Evolutionary conservation across 768 basidiomycete genomes (phyloP).

Genomic region (Rhizopogon vinicolor): DNA sequence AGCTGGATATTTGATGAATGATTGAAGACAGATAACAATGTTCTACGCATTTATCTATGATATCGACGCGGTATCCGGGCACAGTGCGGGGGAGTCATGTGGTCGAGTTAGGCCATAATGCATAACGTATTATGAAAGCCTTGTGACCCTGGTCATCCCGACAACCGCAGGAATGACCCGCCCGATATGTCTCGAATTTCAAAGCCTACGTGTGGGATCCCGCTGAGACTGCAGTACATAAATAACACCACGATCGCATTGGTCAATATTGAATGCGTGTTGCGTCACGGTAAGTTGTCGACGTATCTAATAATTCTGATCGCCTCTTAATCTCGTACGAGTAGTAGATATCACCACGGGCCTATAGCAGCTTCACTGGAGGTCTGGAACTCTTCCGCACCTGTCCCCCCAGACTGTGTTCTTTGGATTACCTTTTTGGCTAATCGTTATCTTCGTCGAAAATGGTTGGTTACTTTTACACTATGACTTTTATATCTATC

Average conservation of each 20-base stretch:
- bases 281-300: constrained; percentile 37
- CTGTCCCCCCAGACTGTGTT: constrained; percentile 96
- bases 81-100: neutral
- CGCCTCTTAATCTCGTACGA: constrained; percentile 5
- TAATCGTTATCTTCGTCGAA: constrained; percentile 79
- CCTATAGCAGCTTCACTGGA: constrained; percentile 68
- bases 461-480: constrained; percentile 48
- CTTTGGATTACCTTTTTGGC: constrained; percentile 82
- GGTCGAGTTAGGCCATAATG: neutral
- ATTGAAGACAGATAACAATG: neutral
- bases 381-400: constrained; percentile 81
- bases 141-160: neutral
- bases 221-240: constrained; percentile 36
- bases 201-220: constrained; percentile 90
- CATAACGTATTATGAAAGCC: neutral
- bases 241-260: no score
- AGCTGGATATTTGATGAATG: neutral
- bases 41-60: constrained; percentile 2
- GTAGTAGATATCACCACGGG: constrained; percentile 74
- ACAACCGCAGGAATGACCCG: neutral
- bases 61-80: neutral
- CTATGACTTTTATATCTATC: neutral
- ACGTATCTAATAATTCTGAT: neutral
- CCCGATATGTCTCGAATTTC: constrained; percentile 14
- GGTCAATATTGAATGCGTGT: no score